phyloP scores from a whole-genome alignment of 1,284 basidiomycete genomes.

The Cryptococcus sp. region DNA sequence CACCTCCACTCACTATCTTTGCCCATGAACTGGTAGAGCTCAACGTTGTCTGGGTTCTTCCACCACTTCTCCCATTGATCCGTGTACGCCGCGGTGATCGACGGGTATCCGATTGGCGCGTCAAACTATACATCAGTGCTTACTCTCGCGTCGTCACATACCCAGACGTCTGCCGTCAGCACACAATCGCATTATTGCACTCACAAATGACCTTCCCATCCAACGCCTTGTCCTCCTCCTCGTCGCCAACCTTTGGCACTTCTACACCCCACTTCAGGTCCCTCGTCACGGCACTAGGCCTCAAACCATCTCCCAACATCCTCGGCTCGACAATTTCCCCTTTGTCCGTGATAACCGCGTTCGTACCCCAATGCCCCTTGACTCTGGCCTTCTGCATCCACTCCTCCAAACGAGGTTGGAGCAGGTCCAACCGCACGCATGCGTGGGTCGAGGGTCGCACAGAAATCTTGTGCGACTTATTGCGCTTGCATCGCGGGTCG shows the following conservation, averaged over 20 bases:
- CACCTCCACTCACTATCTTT: slow-evolving; percentile 67
- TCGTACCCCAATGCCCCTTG: slow-evolving; percentile 87
- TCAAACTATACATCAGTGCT: slow-evolving; percentile 69
- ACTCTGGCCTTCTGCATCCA: slow-evolving; percentile 83
- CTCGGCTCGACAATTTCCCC: slow-evolving; percentile 90
- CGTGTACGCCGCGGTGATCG: slow-evolving; percentile 95
- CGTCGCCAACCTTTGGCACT: slow-evolving; percentile 72
- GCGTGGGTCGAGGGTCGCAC: slow-evolving; percentile 86
- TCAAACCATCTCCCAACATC: slow-evolving; percentile 75
- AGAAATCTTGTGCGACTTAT: slow-evolving; percentile 75
- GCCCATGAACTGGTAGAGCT: slow-evolving; percentile 98
- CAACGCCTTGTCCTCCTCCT: slow-evolving; percentile 76
- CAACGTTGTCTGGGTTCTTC: slow-evolving; percentile 89
- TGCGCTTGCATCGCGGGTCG: slow-evolving; percentile 91
- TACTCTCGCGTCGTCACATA: slow-evolving; percentile 52
- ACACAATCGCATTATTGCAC: slow-evolving; percentile 45
- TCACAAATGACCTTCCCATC: slow-evolving; percentile 93
- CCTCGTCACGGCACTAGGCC: slow-evolving; percentile 88
- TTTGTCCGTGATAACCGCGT: slow-evolving; percentile 82
- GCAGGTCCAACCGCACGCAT: slow-evolving; percentile 81
- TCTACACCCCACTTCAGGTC: slow-evolving; percentile 97
- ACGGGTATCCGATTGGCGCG: slow-evolving; percentile 95
- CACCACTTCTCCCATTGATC: slow-evolving; percentile 97
- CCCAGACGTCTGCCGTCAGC: slow-evolving; percentile 72
- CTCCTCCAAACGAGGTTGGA: slow-evolving; percentile 81